phyloP scores from a whole-genome alignment of 2,329 filamentous ascomycete genomes.

The Pseudogymnoascus sp. region DNA sequence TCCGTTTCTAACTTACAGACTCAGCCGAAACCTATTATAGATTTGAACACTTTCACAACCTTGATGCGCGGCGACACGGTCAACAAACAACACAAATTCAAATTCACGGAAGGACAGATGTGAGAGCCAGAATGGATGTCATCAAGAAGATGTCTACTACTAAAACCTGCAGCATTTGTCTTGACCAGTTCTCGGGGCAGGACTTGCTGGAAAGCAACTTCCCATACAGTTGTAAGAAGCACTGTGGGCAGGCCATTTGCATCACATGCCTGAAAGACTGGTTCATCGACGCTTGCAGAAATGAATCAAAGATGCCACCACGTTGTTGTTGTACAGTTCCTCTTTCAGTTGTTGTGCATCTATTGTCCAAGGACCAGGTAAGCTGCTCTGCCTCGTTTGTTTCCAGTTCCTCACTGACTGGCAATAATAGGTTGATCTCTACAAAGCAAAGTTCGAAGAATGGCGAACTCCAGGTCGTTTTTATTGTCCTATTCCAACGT shows the following conservation, averaged over 20 bases:
- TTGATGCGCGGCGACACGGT: background rate
- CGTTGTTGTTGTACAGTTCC: conserved; percentile 38
- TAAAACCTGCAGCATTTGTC: background rate
- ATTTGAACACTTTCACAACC: background rate
- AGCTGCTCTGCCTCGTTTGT: background rate
- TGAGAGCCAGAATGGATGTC: background rate
- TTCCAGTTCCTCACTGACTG: background rate
- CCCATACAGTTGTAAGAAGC: background rate
- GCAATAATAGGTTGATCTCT: conserved; percentile 23
- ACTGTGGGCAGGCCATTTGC: conserved; percentile 17
- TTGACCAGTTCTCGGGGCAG: background rate
- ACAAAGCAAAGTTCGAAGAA: conserved; percentile 39
- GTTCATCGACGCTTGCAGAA: conserved; percentile 34
- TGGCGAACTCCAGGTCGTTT: conserved; percentile 36
- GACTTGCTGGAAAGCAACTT: background rate
- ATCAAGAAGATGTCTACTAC: background rate
- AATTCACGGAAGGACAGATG: too few species aligned
- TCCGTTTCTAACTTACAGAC: background rate
- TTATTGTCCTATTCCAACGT: conserved; percentile 41
- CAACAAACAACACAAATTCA: background rate
- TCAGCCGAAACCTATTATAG: background rate
- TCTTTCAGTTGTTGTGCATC: conserved; percentile 30
- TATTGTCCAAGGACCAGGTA: conserved; percentile 30
- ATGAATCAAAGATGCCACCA: conserved; percentile 36
- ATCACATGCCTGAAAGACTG: conserved; percentile 31